Evolutionary conservation across 306 rosid genomes (phyloP).

Genomic region (Medicago arabica): DNA sequence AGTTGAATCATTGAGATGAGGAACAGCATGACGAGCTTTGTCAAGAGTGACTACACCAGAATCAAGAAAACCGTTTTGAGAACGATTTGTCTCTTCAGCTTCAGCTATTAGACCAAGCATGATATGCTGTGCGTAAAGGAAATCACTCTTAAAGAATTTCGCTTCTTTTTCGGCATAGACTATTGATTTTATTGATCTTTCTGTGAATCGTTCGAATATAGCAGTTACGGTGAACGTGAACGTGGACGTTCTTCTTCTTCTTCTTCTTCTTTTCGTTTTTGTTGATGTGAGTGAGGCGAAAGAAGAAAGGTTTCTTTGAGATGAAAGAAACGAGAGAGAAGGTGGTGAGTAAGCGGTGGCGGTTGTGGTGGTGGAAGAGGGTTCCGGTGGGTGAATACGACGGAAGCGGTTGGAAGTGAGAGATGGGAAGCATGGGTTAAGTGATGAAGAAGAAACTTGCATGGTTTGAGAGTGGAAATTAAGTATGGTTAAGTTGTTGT

Average conservation of each 20-base stretch:
- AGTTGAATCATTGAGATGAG: conserved; percentile 49
- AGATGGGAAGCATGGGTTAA: conserved; percentile 40
- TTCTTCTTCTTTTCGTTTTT: conserved; percentile 10
- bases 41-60: conserved; percentile 64
- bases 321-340: conserved; percentile 40
- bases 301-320: conserved; percentile 32
- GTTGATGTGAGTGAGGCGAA: conserved; percentile 13
- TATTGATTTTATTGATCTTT: conserved; percentile 77
- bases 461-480: conserved; percentile 30
- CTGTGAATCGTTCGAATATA: conserved; percentile 77
- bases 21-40: conserved; percentile 70
- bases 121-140: conserved; percentile 74
- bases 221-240: conserved; percentile 47
- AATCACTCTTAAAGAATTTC: conserved; percentile 58
- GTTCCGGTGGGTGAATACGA: conserved; percentile 34
- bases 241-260: conserved; percentile 22
- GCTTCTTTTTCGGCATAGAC: conserved; percentile 80
- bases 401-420: conserved; percentile 28
- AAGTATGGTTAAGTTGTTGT: not conserved
- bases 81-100: conserved; percentile 65
- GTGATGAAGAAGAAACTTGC: conserved; percentile 49
- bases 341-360: conserved; percentile 33
- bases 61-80: conserved; percentile 62
- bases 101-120: conserved; percentile 86
- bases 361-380: conserved; percentile 25